Evolutionary conservation across 768 basidiomycete genomes (phyloP).

Genomic region (Gelatoporia subvermispora): DNA sequence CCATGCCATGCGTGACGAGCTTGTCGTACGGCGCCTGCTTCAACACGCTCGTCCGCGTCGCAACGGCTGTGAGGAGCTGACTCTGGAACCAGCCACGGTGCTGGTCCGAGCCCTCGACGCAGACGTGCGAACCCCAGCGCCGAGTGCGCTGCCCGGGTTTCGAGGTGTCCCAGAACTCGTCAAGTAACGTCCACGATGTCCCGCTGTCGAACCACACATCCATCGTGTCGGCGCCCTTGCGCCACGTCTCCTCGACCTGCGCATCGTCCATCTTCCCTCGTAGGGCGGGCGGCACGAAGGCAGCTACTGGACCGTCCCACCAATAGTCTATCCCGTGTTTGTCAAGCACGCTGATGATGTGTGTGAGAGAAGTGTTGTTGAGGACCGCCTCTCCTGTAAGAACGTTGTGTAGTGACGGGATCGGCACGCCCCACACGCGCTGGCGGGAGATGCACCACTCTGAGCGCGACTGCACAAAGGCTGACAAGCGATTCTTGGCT

Average conservation of each 20-base stretch:
- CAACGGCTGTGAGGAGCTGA: constrained; percentile 78
- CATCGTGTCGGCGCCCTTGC: constrained; percentile 91
- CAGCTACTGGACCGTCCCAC: constrained; percentile 85
- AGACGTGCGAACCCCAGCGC: constrained; percentile 69
- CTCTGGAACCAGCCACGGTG: constrained; percentile 99
- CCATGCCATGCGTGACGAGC: constrained; percentile 95
- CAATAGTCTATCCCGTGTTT: constrained; percentile 75
- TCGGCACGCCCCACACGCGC: constrained; percentile 95
- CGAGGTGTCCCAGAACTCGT: constrained; percentile 29
- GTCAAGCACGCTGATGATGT: constrained; percentile 74
- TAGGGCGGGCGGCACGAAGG: constrained; percentile 70
- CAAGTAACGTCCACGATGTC: constrained; percentile 84
- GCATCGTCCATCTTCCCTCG: constrained; percentile 34
- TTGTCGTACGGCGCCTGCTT: constrained; percentile 58
- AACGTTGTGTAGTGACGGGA: constrained; percentile 76
- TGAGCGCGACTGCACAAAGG: constrained; percentile 81
- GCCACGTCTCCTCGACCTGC: constrained; percentile 44
- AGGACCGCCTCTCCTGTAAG: constrained; percentile 62
- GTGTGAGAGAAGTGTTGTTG: constrained; percentile 54
- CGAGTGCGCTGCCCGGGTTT: constrained; percentile 15
- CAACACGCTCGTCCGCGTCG: constrained; percentile 31
- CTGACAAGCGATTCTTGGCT: constrained; percentile 87
- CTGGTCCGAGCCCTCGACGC: constrained; percentile 94
- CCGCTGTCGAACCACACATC: constrained; percentile 99
- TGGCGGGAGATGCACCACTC: constrained; percentile 99